Evolutionary conservation across 2,329 filamentous ascomycete species (phyloP).

Genomic region (Elsinoe necatrix): DNA sequence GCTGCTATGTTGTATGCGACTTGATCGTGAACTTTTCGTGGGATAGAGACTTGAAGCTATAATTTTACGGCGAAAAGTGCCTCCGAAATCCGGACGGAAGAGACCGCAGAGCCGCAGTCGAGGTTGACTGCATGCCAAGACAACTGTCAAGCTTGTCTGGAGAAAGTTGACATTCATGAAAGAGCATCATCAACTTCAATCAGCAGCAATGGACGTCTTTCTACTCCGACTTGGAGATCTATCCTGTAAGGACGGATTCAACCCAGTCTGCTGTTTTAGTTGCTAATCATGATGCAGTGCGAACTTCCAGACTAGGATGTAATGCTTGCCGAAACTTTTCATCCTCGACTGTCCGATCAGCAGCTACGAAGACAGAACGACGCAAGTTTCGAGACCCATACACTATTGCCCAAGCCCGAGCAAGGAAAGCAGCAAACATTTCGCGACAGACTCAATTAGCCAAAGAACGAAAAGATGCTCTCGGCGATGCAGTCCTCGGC

Average conservation of each 20-base stretch:
- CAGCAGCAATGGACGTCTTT: not conserved
- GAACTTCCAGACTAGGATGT: constrained; percentile 12
- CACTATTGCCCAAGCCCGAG: constrained; percentile 67
- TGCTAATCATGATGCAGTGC: not conserved
- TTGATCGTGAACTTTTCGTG: constrained; percentile 14
- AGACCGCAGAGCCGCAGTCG: not conserved
- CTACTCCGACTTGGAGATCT: constrained; percentile 8
- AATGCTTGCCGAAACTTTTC: constrained; percentile 39
- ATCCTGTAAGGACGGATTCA: not conserved
- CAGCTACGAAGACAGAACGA: constrained; percentile 49
- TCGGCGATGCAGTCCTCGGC: constrained; percentile 74
- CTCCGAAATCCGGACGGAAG: not conserved
- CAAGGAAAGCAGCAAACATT: constrained; percentile 75
- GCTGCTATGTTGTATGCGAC: constrained; percentile 10
- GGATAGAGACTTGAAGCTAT: not conserved
- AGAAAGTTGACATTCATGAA: not conserved
- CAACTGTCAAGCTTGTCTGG: not conserved
- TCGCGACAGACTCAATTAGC: constrained; percentile 63
- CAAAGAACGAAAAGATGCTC: constrained; percentile 52
- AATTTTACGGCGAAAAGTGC: constrained; percentile 7
- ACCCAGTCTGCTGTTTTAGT: not conserved
- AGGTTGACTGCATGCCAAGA: constrained; percentile 7
- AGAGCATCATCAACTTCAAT: not conserved
- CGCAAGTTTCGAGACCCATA: constrained; percentile 72
- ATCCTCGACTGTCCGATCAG: constrained; percentile 56